Conservation (phyloP, 495 filamentous ascomycete species). For the Pyronema domesticum region DNA sequence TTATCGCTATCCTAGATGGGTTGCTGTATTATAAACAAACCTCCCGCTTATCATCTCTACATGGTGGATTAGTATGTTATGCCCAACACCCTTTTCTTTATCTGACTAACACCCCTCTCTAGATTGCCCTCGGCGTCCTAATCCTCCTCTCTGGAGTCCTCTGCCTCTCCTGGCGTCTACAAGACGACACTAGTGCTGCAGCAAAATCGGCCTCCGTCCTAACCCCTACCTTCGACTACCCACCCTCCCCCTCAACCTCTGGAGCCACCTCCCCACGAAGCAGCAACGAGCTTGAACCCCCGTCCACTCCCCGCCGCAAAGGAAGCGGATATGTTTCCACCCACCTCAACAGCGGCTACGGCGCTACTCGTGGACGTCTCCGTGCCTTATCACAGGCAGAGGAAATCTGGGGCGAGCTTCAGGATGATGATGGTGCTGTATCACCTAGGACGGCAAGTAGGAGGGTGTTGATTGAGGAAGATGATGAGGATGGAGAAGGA, state of each 20-base stretch:
- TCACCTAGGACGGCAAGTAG: constrained; percentile 12
- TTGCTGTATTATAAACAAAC: constrained; percentile 92
- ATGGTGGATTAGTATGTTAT: constrained; percentile 44
- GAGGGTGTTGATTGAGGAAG: background rate
- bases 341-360: background rate
- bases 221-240: constrained; percentile 29
- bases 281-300: constrained; percentile 27
- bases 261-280: no score
- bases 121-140: constrained; percentile 66
- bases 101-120: constrained; percentile 1
- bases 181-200: constrained; percentile 46
- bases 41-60: constrained; percentile 51
- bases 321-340: background rate
- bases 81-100: background rate
- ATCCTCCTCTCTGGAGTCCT: constrained; percentile 79
- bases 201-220: constrained; percentile 42
- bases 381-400: constrained; percentile 33
- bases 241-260: no score
- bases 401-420: constrained; percentile 50
- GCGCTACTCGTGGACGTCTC: constrained; percentile 15
- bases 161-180: constrained; percentile 82
- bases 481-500: background rate
- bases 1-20: constrained; percentile 92
- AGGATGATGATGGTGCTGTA: constrained; percentile 30
- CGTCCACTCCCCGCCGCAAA: constrained; percentile 6